These are phyloP conservation scores for Pythium aristosporum DNA, from an alignment of 352 stramenopile genomes.

Conservation along the genomic window DNA sequence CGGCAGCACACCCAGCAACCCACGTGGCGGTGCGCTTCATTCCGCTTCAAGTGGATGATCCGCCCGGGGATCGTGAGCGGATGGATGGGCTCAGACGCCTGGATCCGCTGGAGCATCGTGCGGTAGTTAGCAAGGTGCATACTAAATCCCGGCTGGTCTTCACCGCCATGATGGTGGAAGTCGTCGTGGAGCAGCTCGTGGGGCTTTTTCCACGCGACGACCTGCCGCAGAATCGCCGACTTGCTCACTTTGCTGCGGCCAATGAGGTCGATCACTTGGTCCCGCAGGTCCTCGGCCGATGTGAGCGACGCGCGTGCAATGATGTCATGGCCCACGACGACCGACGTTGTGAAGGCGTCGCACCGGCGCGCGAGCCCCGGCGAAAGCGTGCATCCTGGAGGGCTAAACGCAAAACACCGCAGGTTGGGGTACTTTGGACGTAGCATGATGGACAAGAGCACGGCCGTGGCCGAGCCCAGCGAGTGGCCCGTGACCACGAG, in stretches of 20 bases:
- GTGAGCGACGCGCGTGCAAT: conserved; percentile 77
- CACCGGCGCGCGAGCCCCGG: conserved; percentile 57
- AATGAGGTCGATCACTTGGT: conserved; percentile 85
- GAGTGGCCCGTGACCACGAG: conserved; percentile 83
- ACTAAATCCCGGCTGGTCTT: conserved; percentile 40
- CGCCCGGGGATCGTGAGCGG: conserved; percentile 75
- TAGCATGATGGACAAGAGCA: conserved; percentile 76
- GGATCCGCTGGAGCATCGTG: conserved; percentile 83
- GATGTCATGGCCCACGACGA: conserved; percentile 86
- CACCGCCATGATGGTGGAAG: background rate
- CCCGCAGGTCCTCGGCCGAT: conserved; percentile 69
- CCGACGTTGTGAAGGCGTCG: conserved; percentile 64
- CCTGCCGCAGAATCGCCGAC: conserved; percentile 74
- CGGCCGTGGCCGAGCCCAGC: conserved; percentile 69
- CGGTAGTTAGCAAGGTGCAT: conserved; percentile 74
- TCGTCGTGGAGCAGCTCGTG: conserved; percentile 73
- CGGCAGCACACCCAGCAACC: conserved; percentile 87
- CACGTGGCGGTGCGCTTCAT: conserved; percentile 27
- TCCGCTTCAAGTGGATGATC: conserved; percentile 75
- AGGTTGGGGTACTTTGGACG: conserved; percentile 76
- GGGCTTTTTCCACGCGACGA: conserved; percentile 73
- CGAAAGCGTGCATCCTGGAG: conserved; percentile 79
- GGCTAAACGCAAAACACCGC: conserved; percentile 79
- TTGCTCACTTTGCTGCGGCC: conserved; percentile 86
- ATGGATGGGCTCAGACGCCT: conserved; percentile 76